Base-by-base conservation (phyloP, 352 stramenopile species). In the Phytophthora ramorum region DNA sequence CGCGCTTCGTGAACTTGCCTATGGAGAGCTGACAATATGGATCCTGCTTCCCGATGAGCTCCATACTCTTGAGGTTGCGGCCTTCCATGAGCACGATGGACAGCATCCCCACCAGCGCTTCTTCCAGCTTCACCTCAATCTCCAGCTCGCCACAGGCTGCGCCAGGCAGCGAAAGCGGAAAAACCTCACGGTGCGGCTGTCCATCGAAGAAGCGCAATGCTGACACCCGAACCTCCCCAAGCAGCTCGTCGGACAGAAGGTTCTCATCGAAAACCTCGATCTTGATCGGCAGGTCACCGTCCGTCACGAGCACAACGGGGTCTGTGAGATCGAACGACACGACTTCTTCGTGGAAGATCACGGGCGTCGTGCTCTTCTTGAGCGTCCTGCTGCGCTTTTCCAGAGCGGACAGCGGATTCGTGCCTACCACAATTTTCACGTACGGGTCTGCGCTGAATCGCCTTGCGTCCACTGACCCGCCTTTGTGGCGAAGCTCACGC, bases 231-330 rank as follows among this genome's bases (percentile, higher is more conserved):
- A 84, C 71, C 46, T 89, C 64, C 13, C 86, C 90, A 0, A 98
- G 70, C 19, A 97, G 56, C 51, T 97, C 91, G 55, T 97, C 89
- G 0, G 86, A 89, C 5, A 95, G 77, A 17, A 96, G 58, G 49
- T 93, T 97, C 57, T 97, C 91, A 40, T 98, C 89, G 55, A 77
- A 97, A 0, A 98, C 7, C 49, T 97, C 89, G 19, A 97, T 73
- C 17, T 79, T 79, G 43, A 91, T 65, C n/a, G 81, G 66, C 30
- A 93, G 61, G 35, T 93, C 86, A 34, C 95, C 81, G 53, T 91
- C 78, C 1, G 78, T 71, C 10, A 97, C 63, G 6, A 97, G 81
- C 8, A 74, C 78, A 2, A 77, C 58, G 4, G 91, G 89, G n/a
- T 97, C 76, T 0, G 84, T 79, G 37, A 98, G 64, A 47, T 98